Evolutionary conservation across 1,284 basidiomycete genomes (phyloP).

Genomic region (Ganoderma boninense): DNA sequence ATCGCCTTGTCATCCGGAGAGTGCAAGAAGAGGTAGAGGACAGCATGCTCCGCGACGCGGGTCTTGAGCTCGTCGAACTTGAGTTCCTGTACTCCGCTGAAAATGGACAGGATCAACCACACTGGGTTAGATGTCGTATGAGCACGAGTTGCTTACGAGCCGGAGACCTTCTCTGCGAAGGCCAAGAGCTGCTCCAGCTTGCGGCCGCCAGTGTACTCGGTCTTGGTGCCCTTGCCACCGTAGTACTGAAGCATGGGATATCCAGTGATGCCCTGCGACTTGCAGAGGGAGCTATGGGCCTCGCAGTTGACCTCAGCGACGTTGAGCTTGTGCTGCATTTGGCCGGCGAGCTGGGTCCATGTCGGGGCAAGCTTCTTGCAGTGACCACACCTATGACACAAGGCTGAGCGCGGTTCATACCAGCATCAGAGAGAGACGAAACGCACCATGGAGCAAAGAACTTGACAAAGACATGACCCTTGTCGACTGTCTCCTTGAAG

Average conservation of each 20-base stretch:
- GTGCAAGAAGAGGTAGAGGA: slow-evolving; percentile 82
- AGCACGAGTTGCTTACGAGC: slow-evolving; percentile 34
- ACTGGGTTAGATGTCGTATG: background rate
- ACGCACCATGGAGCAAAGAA: slow-evolving; percentile 89
- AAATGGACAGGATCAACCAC: slow-evolving; percentile 18
- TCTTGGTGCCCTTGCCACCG: slow-evolving; percentile 51
- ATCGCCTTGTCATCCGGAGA: slow-evolving; percentile 50
- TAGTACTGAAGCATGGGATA: slow-evolving; percentile 86
- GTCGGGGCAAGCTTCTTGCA: slow-evolving; percentile 89
- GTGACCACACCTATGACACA: slow-evolving; percentile 75
- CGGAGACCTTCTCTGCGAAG: slow-evolving; percentile 72
- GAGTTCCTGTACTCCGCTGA: slow-evolving; percentile 52
- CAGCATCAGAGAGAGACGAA: background rate
- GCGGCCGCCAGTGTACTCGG: slow-evolving; percentile 77
- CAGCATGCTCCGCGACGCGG: slow-evolving; percentile 62
- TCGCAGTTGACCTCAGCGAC: slow-evolving; percentile 92
- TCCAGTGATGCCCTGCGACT: slow-evolving; percentile 68
- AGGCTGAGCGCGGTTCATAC: background rate
- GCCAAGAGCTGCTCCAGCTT: slow-evolving; percentile 72
- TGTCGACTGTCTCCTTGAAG: slow-evolving; percentile 58
- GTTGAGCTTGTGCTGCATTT: slow-evolving; percentile 73
- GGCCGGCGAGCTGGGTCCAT: slow-evolving; percentile 77
- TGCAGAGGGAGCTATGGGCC: slow-evolving; percentile 71
- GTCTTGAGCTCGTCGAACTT: slow-evolving; percentile 63
- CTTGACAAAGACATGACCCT: slow-evolving; percentile 84